These are phyloP conservation scores for Xylaria acuta DNA, from an alignment of 495 filamentous ascomycete species.

Conservation along the genomic window DNA sequence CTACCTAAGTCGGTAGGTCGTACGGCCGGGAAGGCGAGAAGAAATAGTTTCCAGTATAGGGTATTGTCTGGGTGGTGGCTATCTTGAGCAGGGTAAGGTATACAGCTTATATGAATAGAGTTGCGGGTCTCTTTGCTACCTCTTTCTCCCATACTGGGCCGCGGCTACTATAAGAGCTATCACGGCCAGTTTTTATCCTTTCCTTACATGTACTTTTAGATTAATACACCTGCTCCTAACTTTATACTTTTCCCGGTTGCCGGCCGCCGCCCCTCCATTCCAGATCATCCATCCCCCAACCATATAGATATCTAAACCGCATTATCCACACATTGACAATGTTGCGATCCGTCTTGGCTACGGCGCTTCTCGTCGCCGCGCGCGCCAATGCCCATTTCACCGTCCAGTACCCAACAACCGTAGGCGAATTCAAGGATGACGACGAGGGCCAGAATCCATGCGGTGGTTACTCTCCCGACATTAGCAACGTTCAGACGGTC, in stretches of 20 bases:
- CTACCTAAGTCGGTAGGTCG: neutral
- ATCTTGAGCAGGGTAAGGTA: neutral
- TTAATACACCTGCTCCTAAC: constrained; percentile 13
- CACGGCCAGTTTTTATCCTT: neutral
- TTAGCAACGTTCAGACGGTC: constrained; percentile 42
- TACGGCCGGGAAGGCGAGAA: neutral
- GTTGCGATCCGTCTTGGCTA: constrained; percentile 19
- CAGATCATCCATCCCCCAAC: neutral
- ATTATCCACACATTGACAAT: constrained; percentile 25
- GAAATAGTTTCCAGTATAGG: neutral
- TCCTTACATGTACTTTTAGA: neutral
- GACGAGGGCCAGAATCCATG: constrained; percentile 51
- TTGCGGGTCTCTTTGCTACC: neutral
- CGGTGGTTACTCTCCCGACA: constrained; percentile 51
- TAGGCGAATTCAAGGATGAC: constrained; percentile 55
- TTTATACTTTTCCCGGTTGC: neutral
- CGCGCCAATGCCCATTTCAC: constrained; percentile 54
- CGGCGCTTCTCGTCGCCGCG: constrained; percentile 40
- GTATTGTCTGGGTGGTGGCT: neutral
- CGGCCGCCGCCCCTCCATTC: neutral
- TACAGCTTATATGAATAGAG: neutral
- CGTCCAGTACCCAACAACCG: constrained; percentile 49
- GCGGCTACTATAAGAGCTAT: constrained; percentile 13
- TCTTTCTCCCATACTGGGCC: neutral
- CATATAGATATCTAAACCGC: neutral